phyloP scores from a whole-genome alignment of 2,329 filamentous ascomycete species.

The Byssochlamys sp. region DNA sequence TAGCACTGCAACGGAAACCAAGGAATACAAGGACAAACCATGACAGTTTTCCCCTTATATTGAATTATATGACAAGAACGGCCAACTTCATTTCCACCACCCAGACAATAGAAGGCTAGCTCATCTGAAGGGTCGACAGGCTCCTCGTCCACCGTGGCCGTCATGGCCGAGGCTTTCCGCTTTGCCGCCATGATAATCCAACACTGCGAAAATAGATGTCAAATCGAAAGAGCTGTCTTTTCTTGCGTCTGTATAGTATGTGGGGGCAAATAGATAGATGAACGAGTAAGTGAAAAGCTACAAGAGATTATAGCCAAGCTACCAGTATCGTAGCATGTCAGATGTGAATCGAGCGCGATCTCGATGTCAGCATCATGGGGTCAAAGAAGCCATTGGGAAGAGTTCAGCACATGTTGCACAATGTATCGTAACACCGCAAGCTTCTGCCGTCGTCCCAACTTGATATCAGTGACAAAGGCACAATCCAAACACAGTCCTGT shows the following conservation, averaged over 20 bases:
- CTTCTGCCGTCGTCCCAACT: neutral
- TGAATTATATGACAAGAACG: constrained; percentile 95
- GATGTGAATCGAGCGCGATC: neutral
- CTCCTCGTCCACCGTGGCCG: constrained; percentile 58
- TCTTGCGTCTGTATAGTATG: neutral
- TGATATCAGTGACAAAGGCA: neutral
- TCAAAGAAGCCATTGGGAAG: neutral
- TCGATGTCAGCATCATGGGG: neutral
- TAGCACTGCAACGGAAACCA: constrained; percentile 4
- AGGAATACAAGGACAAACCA: constrained; percentile 53
- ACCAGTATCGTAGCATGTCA: neutral
- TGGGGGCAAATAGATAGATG: neutral
- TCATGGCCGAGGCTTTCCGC: constrained; percentile 72
- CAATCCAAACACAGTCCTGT: neutral
- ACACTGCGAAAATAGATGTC: neutral
- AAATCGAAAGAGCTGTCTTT: too few relatives aligned
- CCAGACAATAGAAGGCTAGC: constrained; percentile 84
- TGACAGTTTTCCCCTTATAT: constrained; percentile 98
- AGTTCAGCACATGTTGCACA: neutral
- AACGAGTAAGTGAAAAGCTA: neutral
- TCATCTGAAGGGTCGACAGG: constrained; percentile 88
- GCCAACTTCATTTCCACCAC: constrained; percentile 93
- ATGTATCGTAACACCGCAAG: neutral
- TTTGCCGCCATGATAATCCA: constrained; percentile 69
- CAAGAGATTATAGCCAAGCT: neutral